Base-by-base conservation (phyloP, 2,329 filamentous ascomycete species). In the Botrytis elliptica region DNA sequence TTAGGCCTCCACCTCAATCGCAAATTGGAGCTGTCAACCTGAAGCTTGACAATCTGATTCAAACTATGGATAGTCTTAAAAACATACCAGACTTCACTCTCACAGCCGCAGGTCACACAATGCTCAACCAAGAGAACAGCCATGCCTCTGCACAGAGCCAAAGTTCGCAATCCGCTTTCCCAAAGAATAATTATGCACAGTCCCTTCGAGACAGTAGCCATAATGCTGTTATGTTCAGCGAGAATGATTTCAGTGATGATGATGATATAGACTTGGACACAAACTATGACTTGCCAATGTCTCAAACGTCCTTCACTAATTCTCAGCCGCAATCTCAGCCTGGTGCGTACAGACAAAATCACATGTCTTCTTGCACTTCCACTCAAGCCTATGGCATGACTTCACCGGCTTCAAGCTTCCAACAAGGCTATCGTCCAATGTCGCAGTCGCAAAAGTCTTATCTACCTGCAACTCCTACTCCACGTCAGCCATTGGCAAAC, bases 201-300 rank as follows among this genome's bases (percentile, higher is more conserved):
- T 22, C 16, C 5, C 29, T 36, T 68, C 16, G 49, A 18, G 9
- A 42, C 16, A 68, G 8, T 12, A 42, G 25, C 18, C 9, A 40
- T 0, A 25, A 33, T 57, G 25, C 46, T 57, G 36, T 57, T 20
- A 49, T 29, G 18, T 57, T 68, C 36, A 42, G n/a, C 22, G 49
- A 68, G 18, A 38, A 68, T 68, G 49, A 68, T 22, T 68, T 57
- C 29, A 57, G 66, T n/a, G 66, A 68, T 42, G 49, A 68, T 38
- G 49, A 68, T 22, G 40, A 57, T 33, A 42, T 68, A 42, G 66
- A 68, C 25, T 38, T 68, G 16, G 66, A 57, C 40, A 33, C 49
- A 38, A 25, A 42, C 29, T 68, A 57, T 6, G 49, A 29, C 29
- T 57, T 68, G 18, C 36, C 49, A 36, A 57, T 57, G 49, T 57